phyloP scores from a whole-genome alignment of 106 monocot genomes.

The Allium fistulosum region DNA sequence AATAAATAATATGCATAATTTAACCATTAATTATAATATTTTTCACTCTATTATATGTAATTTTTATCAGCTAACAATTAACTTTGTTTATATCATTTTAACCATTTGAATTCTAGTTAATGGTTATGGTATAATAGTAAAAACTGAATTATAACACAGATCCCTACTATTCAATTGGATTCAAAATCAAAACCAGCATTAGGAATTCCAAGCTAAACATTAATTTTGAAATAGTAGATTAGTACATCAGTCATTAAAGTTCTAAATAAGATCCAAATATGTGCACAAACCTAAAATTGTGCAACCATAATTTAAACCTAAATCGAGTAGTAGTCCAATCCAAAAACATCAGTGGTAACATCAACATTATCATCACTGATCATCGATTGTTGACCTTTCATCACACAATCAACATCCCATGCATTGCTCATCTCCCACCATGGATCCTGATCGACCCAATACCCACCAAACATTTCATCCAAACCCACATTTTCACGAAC shows the following conservation, averaged over 20 bases:
- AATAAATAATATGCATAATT: too few relatives aligned
- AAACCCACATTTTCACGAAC: neutral
- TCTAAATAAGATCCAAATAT: neutral
- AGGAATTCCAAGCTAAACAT: too few relatives aligned
- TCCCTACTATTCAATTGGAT: too few relatives aligned
- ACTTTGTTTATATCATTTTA: too few relatives aligned
- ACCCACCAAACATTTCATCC: neutral
- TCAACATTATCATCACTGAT: neutral
- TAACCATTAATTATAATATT: too few relatives aligned
- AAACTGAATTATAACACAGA: too few relatives aligned
- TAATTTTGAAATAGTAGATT: too few relatives aligned
- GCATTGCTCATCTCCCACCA: conserved; percentile 7
- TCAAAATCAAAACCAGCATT: too few relatives aligned
- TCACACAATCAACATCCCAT: neutral
- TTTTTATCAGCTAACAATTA: too few relatives aligned
- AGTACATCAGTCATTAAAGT: neutral
- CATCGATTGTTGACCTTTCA: neutral
- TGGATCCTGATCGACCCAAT: conserved; percentile 4
- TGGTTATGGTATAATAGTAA: too few relatives aligned
- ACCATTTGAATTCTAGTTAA: too few relatives aligned
- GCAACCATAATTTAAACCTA: neutral
- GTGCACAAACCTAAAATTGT: neutral
- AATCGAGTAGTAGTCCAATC: neutral
- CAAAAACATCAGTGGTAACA: neutral
- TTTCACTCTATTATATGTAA: too few relatives aligned